Percentiles rank a stretch among this genome's conserved stretches.
phyloP scores from a whole-genome alignment of 1,284 basidiomycete genomes.

The Leucocoprinus gongylophorus region DNA sequence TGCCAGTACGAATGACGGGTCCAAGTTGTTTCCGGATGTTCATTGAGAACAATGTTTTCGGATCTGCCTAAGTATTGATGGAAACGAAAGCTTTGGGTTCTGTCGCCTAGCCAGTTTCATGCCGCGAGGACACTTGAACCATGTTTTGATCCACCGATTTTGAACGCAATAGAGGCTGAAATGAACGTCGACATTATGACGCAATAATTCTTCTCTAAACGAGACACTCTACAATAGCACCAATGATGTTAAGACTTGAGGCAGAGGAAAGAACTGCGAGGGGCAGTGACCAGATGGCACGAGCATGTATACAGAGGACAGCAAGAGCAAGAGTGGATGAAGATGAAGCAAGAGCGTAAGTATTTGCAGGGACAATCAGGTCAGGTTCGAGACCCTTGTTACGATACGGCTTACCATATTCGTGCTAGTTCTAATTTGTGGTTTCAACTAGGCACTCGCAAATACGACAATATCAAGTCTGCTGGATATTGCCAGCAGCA shows the following conservation, averaged over 20 bases:
- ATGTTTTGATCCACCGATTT: constrained; percentile 56
- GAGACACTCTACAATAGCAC: not conserved
- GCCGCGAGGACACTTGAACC: constrained; percentile 52
- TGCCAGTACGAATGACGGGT: constrained; percentile 47
- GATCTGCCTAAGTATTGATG: constrained; percentile 47
- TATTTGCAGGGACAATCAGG: not conserved
- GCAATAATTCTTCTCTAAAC: constrained; percentile 36
- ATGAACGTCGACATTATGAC: constrained; percentile 58
- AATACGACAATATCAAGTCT: constrained; percentile 6
- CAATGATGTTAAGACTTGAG: not conserved
- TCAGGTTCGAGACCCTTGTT: not conserved
- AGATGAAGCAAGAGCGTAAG: not conserved
- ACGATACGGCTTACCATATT: not conserved
- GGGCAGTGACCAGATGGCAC: not conserved
- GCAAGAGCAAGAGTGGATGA: not conserved
- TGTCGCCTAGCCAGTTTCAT: constrained; percentile 60
- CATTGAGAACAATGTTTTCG: constrained; percentile 47
- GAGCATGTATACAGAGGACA: not conserved
- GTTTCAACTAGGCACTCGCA: constrained; percentile 5
- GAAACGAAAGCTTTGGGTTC: constrained; percentile 55
- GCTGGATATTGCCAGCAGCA: not conserved
- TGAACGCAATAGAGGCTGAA: constrained; percentile 48
- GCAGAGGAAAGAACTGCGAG: not conserved
- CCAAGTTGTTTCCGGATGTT: constrained; percentile 58
- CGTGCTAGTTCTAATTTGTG: not conserved